Evolutionary conservation across 805 yeast genomes (phyloP).

Genomic region (Jamesozyma lodderae): DNA sequence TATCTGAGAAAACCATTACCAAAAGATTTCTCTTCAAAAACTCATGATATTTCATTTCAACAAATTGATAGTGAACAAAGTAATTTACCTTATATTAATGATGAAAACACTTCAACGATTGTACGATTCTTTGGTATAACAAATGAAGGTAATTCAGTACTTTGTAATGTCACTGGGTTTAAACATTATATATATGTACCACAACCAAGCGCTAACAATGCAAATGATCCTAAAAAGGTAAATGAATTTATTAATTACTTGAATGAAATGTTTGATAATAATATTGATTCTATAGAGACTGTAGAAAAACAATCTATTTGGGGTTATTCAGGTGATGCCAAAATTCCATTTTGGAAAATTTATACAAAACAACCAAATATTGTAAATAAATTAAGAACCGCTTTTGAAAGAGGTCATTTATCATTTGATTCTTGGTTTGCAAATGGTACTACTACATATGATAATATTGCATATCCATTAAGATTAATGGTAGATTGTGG

Average conservation of each 20-base stretch:
- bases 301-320: slow-evolving; percentile 75
- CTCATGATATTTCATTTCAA: slow-evolving; percentile 61
- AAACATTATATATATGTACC: slow-evolving; percentile 87
- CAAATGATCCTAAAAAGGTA: slow-evolving; percentile 25
- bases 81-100: slow-evolving; percentile 33
- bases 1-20: slow-evolving; percentile 57
- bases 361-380: slow-evolving; percentile 55
- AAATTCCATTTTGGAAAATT: slow-evolving; percentile 72
- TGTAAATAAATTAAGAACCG: slow-evolving; percentile 61
- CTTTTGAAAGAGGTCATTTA: slow-evolving; percentile 77
- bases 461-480: slow-evolving; percentile 77
- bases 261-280: slow-evolving; percentile 39
- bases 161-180: slow-evolving; percentile 86
- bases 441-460: slow-evolving; percentile 64
- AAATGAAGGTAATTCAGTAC: slow-evolving; percentile 73
- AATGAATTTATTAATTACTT: slow-evolving; percentile 39
- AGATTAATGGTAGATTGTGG: slow-evolving; percentile 88
- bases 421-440: slow-evolving; percentile 54
- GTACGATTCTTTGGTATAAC: slow-evolving; percentile 93
- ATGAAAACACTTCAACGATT: slow-evolving; percentile 37
- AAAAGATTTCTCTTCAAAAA: slow-evolving; percentile 37
- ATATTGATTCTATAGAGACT: slow-evolving; percentile 59
- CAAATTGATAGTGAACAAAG: slow-evolving; percentile 94
- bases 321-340: slow-evolving; percentile 80
- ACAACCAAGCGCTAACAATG: slow-evolving; percentile 59